These are phyloP conservation scores for Colletotrichum graminicola DNA, from an alignment of 2,329 filamentous ascomycete species.

Conservation along the genomic window DNA sequence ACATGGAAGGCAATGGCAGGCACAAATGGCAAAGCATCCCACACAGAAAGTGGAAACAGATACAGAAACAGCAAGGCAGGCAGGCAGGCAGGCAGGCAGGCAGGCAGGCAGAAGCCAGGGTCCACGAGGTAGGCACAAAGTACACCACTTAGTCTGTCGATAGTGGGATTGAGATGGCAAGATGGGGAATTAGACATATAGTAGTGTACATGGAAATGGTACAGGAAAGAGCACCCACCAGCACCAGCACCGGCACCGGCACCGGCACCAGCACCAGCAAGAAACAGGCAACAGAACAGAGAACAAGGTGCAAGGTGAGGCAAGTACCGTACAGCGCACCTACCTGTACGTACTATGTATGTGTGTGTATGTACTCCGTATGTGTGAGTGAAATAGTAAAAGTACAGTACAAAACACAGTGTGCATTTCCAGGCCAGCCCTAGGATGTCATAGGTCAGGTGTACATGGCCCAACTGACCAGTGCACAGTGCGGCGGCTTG, in stretches of 20 bases:
- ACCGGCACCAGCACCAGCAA: background rate
- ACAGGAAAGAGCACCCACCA: background rate
- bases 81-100: background rate
- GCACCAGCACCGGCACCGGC: background rate
- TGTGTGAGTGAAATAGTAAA: no score
- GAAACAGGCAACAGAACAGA: background rate
- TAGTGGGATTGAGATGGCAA: background rate
- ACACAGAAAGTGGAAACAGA: constrained; percentile 18
- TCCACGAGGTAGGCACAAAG: no score
- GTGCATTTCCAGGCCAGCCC: background rate
- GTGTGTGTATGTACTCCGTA: no score
- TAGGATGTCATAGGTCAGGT: constrained; percentile 17
- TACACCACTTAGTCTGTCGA: background rate
- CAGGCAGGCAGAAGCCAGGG: constrained; percentile 13
- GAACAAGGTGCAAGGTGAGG: constrained; percentile 1
- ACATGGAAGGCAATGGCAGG: constrained; percentile 3
- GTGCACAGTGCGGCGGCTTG: constrained; percentile 23
- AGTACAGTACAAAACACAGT: background rate
- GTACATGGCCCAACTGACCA: constrained; percentile 14
- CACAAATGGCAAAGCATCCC: constrained; percentile 5
- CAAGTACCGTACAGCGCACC: background rate
- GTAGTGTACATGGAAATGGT: no score
- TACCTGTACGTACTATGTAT: no score
- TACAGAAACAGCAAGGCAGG: constrained; percentile 7
- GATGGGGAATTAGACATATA: no score